phyloP scores from a whole-genome alignment of 148 eudicot genomes.

The Persicaria maculosa region DNA sequence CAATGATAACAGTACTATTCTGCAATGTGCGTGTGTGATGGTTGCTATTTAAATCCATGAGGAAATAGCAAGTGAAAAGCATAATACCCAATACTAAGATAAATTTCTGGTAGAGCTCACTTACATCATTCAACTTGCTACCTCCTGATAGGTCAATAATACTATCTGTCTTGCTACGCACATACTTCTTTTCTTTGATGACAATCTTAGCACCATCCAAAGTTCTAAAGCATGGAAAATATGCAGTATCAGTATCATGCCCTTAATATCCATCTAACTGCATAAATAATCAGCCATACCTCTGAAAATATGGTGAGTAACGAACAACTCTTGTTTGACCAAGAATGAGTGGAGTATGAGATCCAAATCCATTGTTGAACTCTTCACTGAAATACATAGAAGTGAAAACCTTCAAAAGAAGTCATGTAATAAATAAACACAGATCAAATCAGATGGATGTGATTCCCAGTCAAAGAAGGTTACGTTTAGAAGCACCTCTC shows the following conservation, averaged over 20 bases:
- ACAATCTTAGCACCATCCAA: slow-evolving; percentile 69
- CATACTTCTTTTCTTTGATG: slow-evolving; percentile 67
- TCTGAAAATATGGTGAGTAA: slow-evolving; percentile 66
- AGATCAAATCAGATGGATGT: neutral
- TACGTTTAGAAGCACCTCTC: neutral
- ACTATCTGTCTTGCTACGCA: slow-evolving; percentile 62
- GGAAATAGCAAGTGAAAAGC: neutral
- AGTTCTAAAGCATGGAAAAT: slow-evolving; percentile 44
- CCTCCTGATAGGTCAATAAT: slow-evolving; percentile 56
- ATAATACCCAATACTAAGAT: neutral
- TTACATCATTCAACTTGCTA: slow-evolving; percentile 70
- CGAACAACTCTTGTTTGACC: slow-evolving; percentile 92
- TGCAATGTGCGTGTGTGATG: neutral
- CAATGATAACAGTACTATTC: neutral
- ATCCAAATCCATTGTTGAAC: slow-evolving; percentile 92
- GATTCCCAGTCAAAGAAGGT: neutral
- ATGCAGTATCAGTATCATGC: slow-evolving; percentile 14
- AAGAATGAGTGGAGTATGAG: slow-evolving; percentile 83
- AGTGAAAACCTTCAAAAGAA: neutral
- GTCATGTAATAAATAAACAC: neutral
- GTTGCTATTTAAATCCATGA: neutral
- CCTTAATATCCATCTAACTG: slow-evolving; percentile 8
- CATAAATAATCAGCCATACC: slow-evolving; percentile 38
- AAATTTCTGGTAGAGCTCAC: slow-evolving; percentile 18
- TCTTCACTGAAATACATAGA: slow-evolving; percentile 67